Evolutionary conservation across 2,329 filamentous ascomycete genomes (phyloP).

Genomic region (Penicillium sp.): DNA sequence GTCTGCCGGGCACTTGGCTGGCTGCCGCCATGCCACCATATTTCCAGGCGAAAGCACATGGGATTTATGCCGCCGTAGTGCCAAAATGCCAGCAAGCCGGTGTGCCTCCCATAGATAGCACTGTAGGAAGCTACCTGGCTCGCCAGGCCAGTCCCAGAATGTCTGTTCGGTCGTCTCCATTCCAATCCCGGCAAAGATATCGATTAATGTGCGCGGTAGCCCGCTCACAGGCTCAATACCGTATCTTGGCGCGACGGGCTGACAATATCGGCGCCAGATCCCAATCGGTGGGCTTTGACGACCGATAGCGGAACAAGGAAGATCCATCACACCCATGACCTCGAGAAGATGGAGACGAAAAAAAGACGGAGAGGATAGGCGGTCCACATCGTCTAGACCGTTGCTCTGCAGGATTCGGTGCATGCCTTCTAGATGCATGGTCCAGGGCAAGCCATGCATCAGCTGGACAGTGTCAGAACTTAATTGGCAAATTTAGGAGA

Average conservation of each 20-base stretch:
- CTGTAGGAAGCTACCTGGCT: conserved; percentile 27
- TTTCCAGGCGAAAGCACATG: neutral
- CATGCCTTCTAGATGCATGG: conserved; percentile 35
- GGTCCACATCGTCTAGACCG: conserved; percentile 5
- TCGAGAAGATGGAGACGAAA: conserved; percentile 31
- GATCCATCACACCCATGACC: conserved; percentile 37
- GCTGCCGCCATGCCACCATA: conserved; percentile 7
- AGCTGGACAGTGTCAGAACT: conserved; percentile 19
- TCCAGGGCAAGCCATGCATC: conserved; percentile 34
- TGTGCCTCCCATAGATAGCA: conserved; percentile 35
- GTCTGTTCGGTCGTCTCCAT: conserved; percentile 26
- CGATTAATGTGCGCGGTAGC: conserved; percentile 29
- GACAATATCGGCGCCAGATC: conserved; percentile 32
- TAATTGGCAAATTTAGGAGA: neutral
- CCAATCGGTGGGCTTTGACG: conserved; percentile 26
- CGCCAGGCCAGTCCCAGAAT: conserved; percentile 34
- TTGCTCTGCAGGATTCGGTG: conserved; percentile 30
- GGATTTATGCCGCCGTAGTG: conserved; percentile 12
- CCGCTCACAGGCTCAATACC: conserved; percentile 32
- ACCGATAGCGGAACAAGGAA: conserved; percentile 29
- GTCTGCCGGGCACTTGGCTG: conserved; percentile 10
- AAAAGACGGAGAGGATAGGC: neutral
- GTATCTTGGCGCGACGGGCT: conserved; percentile 4
- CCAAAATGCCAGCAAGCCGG: conserved; percentile 29
- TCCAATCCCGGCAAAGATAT: conserved; percentile 29